Evolutionary conservation across 495 filamentous ascomycete genomes (phyloP).

Genomic region (Staphylotrichum longicolle): DNA sequence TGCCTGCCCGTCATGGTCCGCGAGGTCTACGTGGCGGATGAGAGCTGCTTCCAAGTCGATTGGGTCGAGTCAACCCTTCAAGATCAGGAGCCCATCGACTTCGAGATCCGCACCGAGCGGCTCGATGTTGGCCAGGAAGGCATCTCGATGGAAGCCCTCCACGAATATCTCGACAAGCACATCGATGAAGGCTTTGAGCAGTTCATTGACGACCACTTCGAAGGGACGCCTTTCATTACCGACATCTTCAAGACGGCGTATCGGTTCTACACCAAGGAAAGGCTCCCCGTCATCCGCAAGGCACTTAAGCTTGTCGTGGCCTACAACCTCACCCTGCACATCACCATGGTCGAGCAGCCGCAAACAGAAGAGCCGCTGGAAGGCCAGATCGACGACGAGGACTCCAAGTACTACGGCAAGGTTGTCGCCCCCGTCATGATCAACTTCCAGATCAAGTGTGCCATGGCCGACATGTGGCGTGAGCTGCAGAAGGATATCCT

Average conservation of each 20-base stretch:
- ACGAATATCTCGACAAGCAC: slow-evolving; percentile 88
- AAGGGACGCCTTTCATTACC: slow-evolving; percentile 87
- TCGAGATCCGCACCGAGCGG: slow-evolving; percentile 79
- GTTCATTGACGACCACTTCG: slow-evolving; percentile 92
- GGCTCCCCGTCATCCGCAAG: slow-evolving; percentile 81
- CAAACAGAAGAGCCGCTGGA: slow-evolving; percentile 73
- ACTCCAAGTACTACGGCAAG: slow-evolving; percentile 81
- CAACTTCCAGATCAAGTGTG: slow-evolving; percentile 96
- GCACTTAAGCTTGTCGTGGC: slow-evolving; percentile 87
- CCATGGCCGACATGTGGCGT: slow-evolving; percentile 93
- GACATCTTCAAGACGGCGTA: slow-evolving; percentile 92
- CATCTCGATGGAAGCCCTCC: slow-evolving; percentile 69
- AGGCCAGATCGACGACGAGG: slow-evolving; percentile 74
- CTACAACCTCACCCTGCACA: slow-evolving; percentile 87
- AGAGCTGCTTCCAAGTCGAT: slow-evolving; percentile 86
- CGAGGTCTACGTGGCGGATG: slow-evolving; percentile 85
- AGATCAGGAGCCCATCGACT: slow-evolving; percentile 66
- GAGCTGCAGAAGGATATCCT: slow-evolving; percentile 91
- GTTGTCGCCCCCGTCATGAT: slow-evolving; percentile 93
- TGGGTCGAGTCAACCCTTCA: slow-evolving; percentile 76
- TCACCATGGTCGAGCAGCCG: slow-evolving; percentile 86
- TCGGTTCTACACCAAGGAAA: slow-evolving; percentile 80
- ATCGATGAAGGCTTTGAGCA: slow-evolving; percentile 85
- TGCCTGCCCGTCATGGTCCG: slow-evolving; percentile 83
- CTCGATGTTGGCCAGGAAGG: slow-evolving; percentile 83